A percentile compares a stretch with the other conserved stretches of the same genome.
Evolutionary conservation across 148 eudicot species (phyloP).

Genomic region (Arbutus unedo): DNA sequence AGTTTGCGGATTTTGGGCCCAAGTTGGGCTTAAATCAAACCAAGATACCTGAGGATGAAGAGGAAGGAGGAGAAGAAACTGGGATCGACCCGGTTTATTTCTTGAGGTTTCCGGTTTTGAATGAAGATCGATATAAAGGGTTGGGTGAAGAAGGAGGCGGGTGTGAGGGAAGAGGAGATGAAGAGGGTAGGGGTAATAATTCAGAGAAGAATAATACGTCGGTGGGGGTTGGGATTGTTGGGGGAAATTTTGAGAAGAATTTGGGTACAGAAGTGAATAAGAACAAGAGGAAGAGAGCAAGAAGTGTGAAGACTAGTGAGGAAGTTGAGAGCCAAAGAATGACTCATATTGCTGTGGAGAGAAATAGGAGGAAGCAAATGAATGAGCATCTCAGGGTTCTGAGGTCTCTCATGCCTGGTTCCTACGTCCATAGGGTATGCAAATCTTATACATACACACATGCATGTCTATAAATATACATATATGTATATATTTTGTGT

Average conservation of each 20-base stretch:
- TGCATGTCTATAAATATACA: too few relatives aligned
- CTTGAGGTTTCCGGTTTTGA: constrained; percentile 68
- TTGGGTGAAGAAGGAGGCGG: constrained; percentile 16
- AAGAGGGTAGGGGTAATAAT: constrained; percentile 17
- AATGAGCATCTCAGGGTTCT: constrained; percentile 93
- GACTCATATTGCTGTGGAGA: constrained; percentile 93
- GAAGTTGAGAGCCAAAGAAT: constrained; percentile 96
- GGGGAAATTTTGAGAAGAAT: constrained; percentile 33
- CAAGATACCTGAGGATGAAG: constrained; percentile 21
- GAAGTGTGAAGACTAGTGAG: constrained; percentile 70
- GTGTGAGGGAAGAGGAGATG: constrained; percentile 20
- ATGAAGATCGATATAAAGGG: constrained; percentile 27
- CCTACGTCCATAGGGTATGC: constrained; percentile 92
- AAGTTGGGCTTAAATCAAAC: constrained; percentile 53
- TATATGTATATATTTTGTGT: too few relatives aligned
- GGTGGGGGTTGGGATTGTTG: constrained; percentile 19
- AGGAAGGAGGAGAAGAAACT: constrained; percentile 1
- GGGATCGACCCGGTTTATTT: constrained; percentile 57
- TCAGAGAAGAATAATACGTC: constrained; percentile 18
- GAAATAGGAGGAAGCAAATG: constrained; percentile 96
- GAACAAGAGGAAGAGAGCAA: constrained; percentile 84
- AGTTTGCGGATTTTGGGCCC: constrained; percentile 88
- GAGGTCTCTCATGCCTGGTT: constrained; percentile 96
- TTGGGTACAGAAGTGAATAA: constrained; percentile 30
- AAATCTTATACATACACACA: neutral